Conservation (phyloP, 163 green algal genomes). For the Botryococcus braunii region DNA sequence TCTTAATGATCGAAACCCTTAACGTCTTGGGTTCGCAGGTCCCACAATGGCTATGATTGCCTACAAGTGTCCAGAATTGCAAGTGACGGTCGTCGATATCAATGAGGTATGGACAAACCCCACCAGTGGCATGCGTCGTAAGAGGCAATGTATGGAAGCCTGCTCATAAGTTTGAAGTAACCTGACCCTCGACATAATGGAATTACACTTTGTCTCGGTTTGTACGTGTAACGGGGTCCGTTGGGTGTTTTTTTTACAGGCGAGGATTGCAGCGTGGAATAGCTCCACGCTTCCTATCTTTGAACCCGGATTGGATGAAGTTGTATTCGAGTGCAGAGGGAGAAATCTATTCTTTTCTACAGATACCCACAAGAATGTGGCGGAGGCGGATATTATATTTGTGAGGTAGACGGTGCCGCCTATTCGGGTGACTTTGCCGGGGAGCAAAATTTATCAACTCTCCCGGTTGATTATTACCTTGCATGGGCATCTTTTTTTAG, state of each 20-base stretch:
- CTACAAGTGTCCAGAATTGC: slow-evolving; percentile 81
- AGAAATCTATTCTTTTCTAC: slow-evolving; percentile 96
- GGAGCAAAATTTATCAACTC: no score
- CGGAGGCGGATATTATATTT: slow-evolving; percentile 91
- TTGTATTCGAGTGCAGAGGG: slow-evolving; percentile 71
- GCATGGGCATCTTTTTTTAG: no score
- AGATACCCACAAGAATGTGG: slow-evolving; percentile 85
- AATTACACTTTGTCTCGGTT: background rate
- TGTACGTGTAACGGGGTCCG: no score
- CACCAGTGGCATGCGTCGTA: background rate
- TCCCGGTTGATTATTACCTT: no score
- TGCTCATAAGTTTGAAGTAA: background rate
- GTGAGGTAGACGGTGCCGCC: no score
- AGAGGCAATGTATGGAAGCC: background rate
- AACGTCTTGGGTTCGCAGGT: slow-evolving; percentile 13
- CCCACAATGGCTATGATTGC: slow-evolving; percentile 94
- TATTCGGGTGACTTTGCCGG: no score
- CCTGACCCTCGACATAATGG: background rate
- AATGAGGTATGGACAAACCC: slow-evolving; percentile 47
- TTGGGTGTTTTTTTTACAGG: background rate
- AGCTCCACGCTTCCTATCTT: slow-evolving; percentile 93
- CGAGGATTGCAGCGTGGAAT: slow-evolving; percentile 76
- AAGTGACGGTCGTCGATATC: slow-evolving; percentile 86
- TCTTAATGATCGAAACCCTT: background rate
- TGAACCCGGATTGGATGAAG: slow-evolving; percentile 90